Conservation (phyloP, 2,329 filamentous ascomycete genomes). For the Ophiostoma australiae region DNA sequence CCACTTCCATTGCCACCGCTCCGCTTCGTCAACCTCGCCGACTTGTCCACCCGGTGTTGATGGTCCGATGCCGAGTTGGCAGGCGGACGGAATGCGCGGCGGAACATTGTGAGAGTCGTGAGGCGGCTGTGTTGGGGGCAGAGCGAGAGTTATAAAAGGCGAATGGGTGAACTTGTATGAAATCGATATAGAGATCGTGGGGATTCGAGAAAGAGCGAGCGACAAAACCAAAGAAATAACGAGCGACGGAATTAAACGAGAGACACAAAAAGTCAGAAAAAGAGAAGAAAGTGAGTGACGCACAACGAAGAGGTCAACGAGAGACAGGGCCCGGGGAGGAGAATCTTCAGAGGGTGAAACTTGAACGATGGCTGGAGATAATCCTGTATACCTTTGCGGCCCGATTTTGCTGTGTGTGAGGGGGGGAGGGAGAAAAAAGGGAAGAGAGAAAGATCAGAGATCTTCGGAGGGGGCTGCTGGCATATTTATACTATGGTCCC, state of each 20-base stretch:
- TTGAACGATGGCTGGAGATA: slow-evolving; percentile 49
- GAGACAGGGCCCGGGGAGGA: slow-evolving; percentile 51
- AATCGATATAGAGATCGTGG: slow-evolving; percentile 15
- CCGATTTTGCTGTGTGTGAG: slow-evolving; percentile 50
- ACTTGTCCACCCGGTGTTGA: slow-evolving; percentile 72
- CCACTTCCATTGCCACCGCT: slow-evolving; percentile 26
- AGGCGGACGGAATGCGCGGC: slow-evolving; percentile 80
- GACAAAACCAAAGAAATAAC: slow-evolving; percentile 44
- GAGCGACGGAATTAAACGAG: slow-evolving; percentile 42
- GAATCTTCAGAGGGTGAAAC: slow-evolving; percentile 37
- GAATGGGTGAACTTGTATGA: slow-evolving; percentile 12
- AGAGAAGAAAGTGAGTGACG: slow-evolving; percentile 32
- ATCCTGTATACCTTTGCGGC: slow-evolving; percentile 54
- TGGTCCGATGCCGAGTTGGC: slow-evolving; percentile 36
- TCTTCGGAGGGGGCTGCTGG: slow-evolving; percentile 32
- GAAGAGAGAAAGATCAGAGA: slow-evolving; percentile 30
- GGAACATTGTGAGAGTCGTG: slow-evolving; percentile 66
- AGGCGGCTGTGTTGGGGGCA: neutral
- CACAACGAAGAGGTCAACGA: slow-evolving; percentile 41
- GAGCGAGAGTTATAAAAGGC: neutral
- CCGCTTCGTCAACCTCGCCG: slow-evolving; percentile 74
- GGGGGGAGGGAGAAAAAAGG: slow-evolving; percentile 48
- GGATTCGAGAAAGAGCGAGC: slow-evolving; percentile 27
- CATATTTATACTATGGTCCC: slow-evolving; percentile 20
- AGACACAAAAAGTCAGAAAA: slow-evolving; percentile 42